Evolutionary conservation across 2,329 filamentous ascomycete species (phyloP).

Genomic region (Rhinocladiella mackenziei): DNA sequence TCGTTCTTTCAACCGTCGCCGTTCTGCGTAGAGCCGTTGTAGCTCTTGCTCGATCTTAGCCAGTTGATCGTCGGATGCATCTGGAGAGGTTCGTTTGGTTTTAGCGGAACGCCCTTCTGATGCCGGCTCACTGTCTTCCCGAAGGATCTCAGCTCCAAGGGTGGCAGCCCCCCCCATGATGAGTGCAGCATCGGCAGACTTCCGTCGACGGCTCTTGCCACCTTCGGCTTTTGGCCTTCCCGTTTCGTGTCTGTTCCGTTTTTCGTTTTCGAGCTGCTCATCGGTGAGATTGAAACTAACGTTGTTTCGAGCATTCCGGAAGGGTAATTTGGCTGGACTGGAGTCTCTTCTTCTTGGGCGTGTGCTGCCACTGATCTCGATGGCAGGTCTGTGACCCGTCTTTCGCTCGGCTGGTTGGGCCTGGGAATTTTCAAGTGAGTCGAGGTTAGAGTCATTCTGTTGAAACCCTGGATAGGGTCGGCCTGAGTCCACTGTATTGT

Average conservation of each 20-base stretch:
- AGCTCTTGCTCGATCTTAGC: slow-evolving; percentile 29
- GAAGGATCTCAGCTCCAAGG: neutral
- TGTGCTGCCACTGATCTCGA: neutral
- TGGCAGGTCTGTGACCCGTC: neutral
- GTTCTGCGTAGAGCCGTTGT: slow-evolving; percentile 26
- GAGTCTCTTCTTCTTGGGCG: slow-evolving; percentile 20
- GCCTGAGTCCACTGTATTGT: neutral
- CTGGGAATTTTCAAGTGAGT: neutral
- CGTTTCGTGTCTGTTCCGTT: slow-evolving; percentile 31
- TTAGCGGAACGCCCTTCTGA: too few species aligned
- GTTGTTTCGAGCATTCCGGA: slow-evolving; percentile 46
- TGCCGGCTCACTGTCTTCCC: too few species aligned
- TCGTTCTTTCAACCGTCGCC: slow-evolving; percentile 16
- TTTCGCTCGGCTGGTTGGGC: neutral
- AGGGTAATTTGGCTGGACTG: slow-evolving; percentile 19
- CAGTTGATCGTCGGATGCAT: slow-evolving; percentile 16
- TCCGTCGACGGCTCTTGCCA: slow-evolving; percentile 28
- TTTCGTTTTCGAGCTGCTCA: slow-evolving; percentile 51
- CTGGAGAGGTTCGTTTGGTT: slow-evolving; percentile 6
- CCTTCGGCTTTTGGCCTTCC: slow-evolving; percentile 26
- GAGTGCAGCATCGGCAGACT: slow-evolving; percentile 11
- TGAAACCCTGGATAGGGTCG: neutral
- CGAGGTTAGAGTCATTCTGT: neutral
- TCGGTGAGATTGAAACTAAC: slow-evolving; percentile 58
- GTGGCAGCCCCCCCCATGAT: neutral